Percentiles rank a stretch among this genome's conserved stretches.
Evolutionary conservation across 768 basidiomycete species (phyloP).

Genomic region (Floccularia luteovirens): DNA sequence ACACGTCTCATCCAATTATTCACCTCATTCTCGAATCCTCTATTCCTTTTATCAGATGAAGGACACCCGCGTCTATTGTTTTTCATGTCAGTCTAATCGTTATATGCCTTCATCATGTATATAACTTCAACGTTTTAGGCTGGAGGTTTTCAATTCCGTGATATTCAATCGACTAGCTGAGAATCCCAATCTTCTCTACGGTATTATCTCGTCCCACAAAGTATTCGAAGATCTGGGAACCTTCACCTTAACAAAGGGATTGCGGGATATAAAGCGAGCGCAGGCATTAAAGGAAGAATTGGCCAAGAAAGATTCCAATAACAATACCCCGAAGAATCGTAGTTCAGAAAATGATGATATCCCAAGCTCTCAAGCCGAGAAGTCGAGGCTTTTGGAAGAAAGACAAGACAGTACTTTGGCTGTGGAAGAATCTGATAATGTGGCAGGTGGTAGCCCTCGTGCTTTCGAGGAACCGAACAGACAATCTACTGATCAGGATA

Average conservation of each 20-base stretch:
- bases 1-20: slow-evolving; percentile 85
- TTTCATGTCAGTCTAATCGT: slow-evolving; percentile 57
- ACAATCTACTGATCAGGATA: slow-evolving; percentile 14
- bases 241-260: slow-evolving; percentile 80
- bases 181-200: slow-evolving; percentile 86
- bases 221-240: slow-evolving; percentile 87
- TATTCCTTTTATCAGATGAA: slow-evolving; percentile 88
- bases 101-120: not conserved
- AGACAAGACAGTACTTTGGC: slow-evolving; percentile 27
- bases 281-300: slow-evolving; percentile 72
- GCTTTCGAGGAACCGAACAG: slow-evolving; percentile 9
- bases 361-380: slow-evolving; percentile 46
- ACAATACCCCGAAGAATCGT: not conserved
- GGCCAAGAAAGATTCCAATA: slow-evolving; percentile 17
- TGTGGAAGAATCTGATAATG: slow-evolving; percentile 11
- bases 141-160: slow-evolving; percentile 88
- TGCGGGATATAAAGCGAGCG: slow-evolving; percentile 75
- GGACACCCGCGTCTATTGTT: slow-evolving; percentile 90
- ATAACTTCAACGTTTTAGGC: slow-evolving; percentile 30
- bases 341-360: not conserved
- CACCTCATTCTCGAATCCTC: slow-evolving; percentile 83
- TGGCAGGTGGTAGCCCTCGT: slow-evolving; percentile 6
- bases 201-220: slow-evolving; percentile 76
- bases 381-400: slow-evolving; percentile 54
- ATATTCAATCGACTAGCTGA: slow-evolving; percentile 71